A percentile compares a stretch with the other conserved stretches of the same genome.
phyloP scores from a whole-genome alignment of 2,329 filamentous ascomycete genomes.

The Monilinia aucupariae region DNA sequence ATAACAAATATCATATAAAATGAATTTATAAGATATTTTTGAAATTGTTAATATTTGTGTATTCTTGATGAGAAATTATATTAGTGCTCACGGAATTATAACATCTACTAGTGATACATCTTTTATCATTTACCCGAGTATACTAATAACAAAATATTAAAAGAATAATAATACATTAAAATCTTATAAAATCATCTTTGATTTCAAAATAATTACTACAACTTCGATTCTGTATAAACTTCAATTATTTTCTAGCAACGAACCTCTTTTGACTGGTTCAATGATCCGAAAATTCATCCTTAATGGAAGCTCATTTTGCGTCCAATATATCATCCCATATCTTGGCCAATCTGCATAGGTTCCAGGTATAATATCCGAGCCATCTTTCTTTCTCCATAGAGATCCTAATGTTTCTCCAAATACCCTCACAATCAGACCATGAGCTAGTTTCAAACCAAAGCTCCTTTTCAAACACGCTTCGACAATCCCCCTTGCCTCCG shows the following conservation, averaged over 20 bases:
- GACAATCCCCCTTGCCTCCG: slow-evolving; percentile 45
- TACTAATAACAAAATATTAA: too few species aligned
- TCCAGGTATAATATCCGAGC: slow-evolving; percentile 44
- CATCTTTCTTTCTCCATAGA: slow-evolving; percentile 47
- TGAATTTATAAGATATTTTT: too few species aligned
- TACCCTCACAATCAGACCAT: slow-evolving; percentile 48
- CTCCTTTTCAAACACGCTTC: slow-evolving; percentile 45
- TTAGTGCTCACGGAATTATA: too few species aligned
- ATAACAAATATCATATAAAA: too few species aligned
- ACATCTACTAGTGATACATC: too few species aligned
- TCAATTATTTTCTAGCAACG: slow-evolving; percentile 31
- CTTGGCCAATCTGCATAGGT: slow-evolving; percentile 53
- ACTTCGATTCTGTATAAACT: too few species aligned
- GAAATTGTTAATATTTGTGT: too few species aligned
- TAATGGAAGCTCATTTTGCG: slow-evolving; percentile 40
- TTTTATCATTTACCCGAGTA: too few species aligned
- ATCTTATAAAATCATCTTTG: too few species aligned
- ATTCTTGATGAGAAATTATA: too few species aligned
- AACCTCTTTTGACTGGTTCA: slow-evolving; percentile 40
- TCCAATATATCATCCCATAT: slow-evolving; percentile 45
- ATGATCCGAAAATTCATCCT: slow-evolving; percentile 35
- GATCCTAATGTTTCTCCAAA: slow-evolving; percentile 47
- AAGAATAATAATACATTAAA: too few species aligned
- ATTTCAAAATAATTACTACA: too few species aligned
- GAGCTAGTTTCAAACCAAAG: slow-evolving; percentile 52